phyloP scores from a whole-genome alignment of 192 early-diverging fungal genomes.

The Coemansia asiatica region DNA sequence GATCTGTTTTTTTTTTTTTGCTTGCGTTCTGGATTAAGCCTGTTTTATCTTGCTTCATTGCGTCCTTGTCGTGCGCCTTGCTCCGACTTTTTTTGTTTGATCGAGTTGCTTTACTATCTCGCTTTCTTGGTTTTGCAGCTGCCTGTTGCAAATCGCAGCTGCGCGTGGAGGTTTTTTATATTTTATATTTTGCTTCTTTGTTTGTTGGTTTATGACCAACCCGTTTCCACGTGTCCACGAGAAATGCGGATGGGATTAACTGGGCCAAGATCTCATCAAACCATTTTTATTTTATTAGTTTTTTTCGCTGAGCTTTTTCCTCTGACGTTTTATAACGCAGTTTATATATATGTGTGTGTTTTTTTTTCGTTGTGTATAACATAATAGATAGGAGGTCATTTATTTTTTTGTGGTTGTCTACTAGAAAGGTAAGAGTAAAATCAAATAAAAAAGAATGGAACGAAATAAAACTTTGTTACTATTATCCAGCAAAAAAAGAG shows the following conservation, averaged over 20 bases:
- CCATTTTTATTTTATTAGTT: background rate
- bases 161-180: constrained; percentile 1
- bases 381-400: too few species aligned
- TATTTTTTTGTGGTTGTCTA: background rate
- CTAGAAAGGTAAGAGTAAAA: background rate
- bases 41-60: background rate
- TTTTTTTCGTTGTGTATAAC: too few species aligned
- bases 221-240: constrained; percentile 10
- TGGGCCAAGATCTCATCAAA: constrained; percentile 9
- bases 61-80: constrained; percentile 3
- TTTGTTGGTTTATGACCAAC: constrained; percentile 5
- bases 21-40: background rate
- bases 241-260: constrained; percentile 8
- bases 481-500: too few species aligned
- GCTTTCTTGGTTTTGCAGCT: background rate
- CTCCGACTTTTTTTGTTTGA: background rate
- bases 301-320: too few species aligned
- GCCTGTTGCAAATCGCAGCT: constrained; percentile 3
- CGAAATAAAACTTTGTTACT: too few species aligned
- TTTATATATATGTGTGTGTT: too few species aligned
- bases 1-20: background rate
- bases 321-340: background rate
- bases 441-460: background rate
- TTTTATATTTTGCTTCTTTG: background rate
- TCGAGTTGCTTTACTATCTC: background rate